A percentile compares a stretch with the other conserved stretches of the same genome.
These are phyloP conservation scores for Apiotrichum veenhuisii DNA, from an alignment of 1,284 basidiomycete genomes.

Conservation along the genomic window DNA sequence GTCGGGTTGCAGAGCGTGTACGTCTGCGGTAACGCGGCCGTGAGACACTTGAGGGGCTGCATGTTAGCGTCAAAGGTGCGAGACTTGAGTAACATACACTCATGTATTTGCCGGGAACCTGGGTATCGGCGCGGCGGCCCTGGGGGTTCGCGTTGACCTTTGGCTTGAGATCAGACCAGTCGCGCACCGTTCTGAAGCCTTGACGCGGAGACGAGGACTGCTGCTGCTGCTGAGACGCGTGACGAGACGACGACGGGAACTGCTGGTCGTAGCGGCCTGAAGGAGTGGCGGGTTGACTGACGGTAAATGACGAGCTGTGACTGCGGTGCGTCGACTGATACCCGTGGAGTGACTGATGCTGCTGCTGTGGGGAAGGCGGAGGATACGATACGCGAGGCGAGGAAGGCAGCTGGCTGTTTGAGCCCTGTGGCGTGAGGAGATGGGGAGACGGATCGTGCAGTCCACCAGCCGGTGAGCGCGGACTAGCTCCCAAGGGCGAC, in stretches of 20 bases:
- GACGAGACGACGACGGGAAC: not conserved
- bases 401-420: conserved; percentile 8
- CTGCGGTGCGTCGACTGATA: not conserved
- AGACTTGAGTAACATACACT: conserved; percentile 34
- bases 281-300: conserved; percentile 39
- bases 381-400: conserved; percentile 1
- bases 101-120: conserved; percentile 40
- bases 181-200: conserved; percentile 41
- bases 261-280: conserved; percentile 17
- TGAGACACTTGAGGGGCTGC: conserved; percentile 81
- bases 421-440: conserved; percentile 17
- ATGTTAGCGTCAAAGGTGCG: conserved; percentile 5
- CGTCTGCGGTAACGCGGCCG: conserved; percentile 78
- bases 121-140: conserved; percentile 45
- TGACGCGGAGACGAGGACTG: conserved; percentile 12
- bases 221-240: not conserved
- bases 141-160: conserved; percentile 30
- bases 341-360: not conserved
- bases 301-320: conserved; percentile 27
- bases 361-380: not conserved
- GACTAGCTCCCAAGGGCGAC: conserved; percentile 30
- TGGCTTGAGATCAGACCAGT: conserved; percentile 38
- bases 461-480: conserved; percentile 30
- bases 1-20: conserved; percentile 87
- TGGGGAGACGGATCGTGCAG: conserved; percentile 30